phyloP scores from a whole-genome alignment of 352 stramenopile species.

The Globisporangium mamillatum region DNA sequence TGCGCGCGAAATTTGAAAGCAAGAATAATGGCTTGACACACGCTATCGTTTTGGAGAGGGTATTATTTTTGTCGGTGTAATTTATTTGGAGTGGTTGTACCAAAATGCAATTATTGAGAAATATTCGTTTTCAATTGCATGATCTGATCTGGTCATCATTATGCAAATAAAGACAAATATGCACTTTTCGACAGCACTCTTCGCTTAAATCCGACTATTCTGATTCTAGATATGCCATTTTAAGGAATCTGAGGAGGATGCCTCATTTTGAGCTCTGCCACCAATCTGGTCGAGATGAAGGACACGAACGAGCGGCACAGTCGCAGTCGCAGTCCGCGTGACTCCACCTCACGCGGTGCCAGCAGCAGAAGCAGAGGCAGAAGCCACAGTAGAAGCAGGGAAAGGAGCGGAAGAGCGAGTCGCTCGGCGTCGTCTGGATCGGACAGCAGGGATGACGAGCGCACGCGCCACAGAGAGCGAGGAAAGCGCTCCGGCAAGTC shows the following conservation, averaged over 20 bases:
- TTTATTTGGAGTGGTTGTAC: not conserved
- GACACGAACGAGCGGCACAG: conserved; percentile 3
- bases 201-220: not conserved
- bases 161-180: not conserved
- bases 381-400: conserved; percentile 9
- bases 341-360: not conserved
- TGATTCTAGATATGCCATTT: not conserved
- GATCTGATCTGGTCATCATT: no score
- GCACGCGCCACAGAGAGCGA: conserved; percentile 2
- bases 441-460: not conserved
- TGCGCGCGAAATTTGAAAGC: no score
- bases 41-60: no score
- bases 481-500: conserved; percentile 2
- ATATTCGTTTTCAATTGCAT: no score
- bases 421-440: conserved; percentile 2
- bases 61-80: not conserved
- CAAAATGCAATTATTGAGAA: no score
- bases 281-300: not conserved
- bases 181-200: not conserved
- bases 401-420: not conserved
- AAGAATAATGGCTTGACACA: no score
- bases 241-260: not conserved
- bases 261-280: not conserved
- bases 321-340: conserved; percentile 11
- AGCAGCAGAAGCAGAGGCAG: not conserved